These are phyloP conservation scores for Curvularia sp. DNA, from an alignment of 2,329 filamentous ascomycete genomes.

Conservation along the genomic window DNA sequence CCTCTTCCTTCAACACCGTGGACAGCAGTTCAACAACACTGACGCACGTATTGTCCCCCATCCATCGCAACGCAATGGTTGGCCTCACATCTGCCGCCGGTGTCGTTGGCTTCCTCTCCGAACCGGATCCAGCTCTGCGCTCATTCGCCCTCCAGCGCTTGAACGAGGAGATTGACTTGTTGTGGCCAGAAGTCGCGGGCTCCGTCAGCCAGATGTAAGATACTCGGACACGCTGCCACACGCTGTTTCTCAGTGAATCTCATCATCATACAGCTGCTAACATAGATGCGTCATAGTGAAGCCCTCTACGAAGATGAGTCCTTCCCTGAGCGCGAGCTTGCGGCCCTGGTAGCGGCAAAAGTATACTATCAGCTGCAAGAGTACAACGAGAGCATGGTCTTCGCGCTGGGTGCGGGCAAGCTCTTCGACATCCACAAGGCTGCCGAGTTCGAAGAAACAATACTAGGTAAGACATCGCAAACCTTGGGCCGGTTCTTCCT, in stretches of 20 bases:
- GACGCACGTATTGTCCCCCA: constrained; percentile 16
- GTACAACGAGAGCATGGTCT: constrained; percentile 99
- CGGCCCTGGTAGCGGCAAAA: constrained; percentile 93
- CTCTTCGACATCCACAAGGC: constrained; percentile 91
- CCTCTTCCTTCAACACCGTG: constrained; percentile 33
- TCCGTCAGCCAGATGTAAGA: constrained; percentile 91
- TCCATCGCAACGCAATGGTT: constrained; percentile 69
- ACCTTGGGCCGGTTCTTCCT: neutral
- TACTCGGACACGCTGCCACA: constrained; percentile 4
- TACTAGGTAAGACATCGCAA: constrained; percentile 70
- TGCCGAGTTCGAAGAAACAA: constrained; percentile 97
- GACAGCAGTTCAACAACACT: constrained; percentile 21
- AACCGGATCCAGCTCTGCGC: constrained; percentile 92
- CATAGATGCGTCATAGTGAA: constrained; percentile 68
- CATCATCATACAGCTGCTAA: constrained; percentile 32
- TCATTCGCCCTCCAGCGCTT: constrained; percentile 93
- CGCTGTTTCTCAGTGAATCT: neutral
- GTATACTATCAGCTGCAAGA: constrained; percentile 99
- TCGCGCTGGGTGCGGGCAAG: constrained; percentile 92
- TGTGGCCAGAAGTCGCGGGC: constrained; percentile 97
- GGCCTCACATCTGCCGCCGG: constrained; percentile 93
- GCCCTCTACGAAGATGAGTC: constrained; percentile 95
- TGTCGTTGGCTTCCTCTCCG: constrained; percentile 91
- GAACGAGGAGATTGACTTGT: constrained; percentile 93
- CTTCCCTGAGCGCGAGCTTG: constrained; percentile 92